Evolutionary conservation across 768 basidiomycete genomes (phyloP).

Genomic region (Pleurotus tuber-regium): DNA sequence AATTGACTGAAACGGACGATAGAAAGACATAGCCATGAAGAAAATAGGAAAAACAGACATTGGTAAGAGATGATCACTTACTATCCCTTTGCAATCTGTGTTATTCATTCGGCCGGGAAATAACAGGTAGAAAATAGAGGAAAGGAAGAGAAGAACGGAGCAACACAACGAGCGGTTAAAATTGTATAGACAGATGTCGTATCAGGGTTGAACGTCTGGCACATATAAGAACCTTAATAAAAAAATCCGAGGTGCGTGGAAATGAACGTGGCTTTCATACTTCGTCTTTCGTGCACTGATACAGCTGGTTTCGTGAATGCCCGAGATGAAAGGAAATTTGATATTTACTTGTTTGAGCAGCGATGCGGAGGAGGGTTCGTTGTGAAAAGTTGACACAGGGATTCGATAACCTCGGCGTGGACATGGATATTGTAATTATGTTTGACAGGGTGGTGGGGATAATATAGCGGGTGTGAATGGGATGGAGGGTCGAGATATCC

Average conservation of each 20-base stretch:
- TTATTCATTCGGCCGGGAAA: no score
- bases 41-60: no score
- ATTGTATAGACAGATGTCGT: background rate
- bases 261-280: conserved; percentile 7
- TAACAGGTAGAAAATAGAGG: background rate
- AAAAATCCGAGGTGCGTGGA: conserved; percentile 9
- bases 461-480: background rate
- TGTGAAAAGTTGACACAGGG: background rate
- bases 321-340: background rate
- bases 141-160: background rate
- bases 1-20: no score
- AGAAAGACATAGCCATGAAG: no score
- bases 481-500: background rate
- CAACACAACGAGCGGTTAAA: background rate
- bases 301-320: conserved; percentile 1
- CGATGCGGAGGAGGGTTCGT: background rate
- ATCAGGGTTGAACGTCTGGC: background rate
- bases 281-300: conserved; percentile 2
- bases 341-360: background rate
- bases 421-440: background rate
- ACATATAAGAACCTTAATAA: background rate
- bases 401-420: background rate
- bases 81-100: no score
- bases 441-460: background rate
- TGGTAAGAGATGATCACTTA: no score